phyloP scores from a whole-genome alignment of 306 rosid genomes.

The Herpetospermum pedunculosum region DNA sequence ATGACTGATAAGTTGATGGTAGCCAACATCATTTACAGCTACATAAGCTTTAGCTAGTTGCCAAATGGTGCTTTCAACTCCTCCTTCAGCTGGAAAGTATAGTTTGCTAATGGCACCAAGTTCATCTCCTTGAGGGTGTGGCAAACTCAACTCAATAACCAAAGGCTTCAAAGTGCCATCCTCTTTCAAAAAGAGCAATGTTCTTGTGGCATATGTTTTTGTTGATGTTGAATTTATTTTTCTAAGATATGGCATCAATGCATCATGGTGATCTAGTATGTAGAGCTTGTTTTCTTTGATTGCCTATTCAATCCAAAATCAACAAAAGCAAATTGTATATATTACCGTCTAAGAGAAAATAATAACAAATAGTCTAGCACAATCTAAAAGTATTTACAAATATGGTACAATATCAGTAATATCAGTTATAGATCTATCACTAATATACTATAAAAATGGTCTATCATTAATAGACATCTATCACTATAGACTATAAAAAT shows the following conservation, averaged over 20 bases:
- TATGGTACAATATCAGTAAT: no score
- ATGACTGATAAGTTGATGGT: slow-evolving; percentile 70
- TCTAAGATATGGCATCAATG: slow-evolving; percentile 55
- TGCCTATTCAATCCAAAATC: slow-evolving; percentile 39
- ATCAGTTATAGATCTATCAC: no score
- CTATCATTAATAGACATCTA: no score
- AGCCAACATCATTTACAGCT: slow-evolving; percentile 47
- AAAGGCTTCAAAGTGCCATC: slow-evolving; percentile 68
- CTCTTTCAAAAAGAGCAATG: slow-evolving; percentile 43
- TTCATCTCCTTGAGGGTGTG: slow-evolving; percentile 43
- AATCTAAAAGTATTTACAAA: no score
- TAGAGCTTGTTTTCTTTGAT: slow-evolving; percentile 37
- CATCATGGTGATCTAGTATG: slow-evolving; percentile 70
- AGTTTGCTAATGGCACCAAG: slow-evolving; percentile 50
- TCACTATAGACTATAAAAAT: no score
- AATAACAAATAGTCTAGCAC: no score
- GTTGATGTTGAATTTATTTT: slow-evolving; percentile 51
- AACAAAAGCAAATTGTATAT: no score
- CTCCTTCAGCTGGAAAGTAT: slow-evolving; percentile 39
- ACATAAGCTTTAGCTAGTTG: slow-evolving; percentile 79
- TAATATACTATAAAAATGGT: no score
- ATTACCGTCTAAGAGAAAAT: no score
- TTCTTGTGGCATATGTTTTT: slow-evolving; percentile 59
- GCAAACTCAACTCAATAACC: slow-evolving; percentile 70
- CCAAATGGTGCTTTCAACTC: slow-evolving; percentile 52